A percentile compares a stretch with the other conserved stretches of the same genome.
phyloP scores from a whole-genome alignment of 2,329 filamentous ascomycete genomes.

The Colletotrichum musicola region DNA sequence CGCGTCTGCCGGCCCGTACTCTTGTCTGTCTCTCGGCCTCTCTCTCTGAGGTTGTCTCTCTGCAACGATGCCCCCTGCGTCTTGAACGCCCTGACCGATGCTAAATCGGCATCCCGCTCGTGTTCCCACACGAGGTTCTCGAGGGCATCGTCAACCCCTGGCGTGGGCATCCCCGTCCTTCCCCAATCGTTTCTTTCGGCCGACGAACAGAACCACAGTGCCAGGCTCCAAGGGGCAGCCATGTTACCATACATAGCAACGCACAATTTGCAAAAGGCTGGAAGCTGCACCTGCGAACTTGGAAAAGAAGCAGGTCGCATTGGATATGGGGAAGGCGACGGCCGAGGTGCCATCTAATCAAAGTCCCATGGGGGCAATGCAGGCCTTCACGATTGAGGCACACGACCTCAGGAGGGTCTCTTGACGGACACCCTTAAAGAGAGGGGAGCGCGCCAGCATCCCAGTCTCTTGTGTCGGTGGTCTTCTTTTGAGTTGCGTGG shows the following conservation, averaged over 20 bases:
- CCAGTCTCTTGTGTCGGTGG: neutral
- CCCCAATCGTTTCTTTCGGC: conserved; percentile 18
- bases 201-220: neutral
- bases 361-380: conserved; percentile 7
- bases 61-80: conserved; percentile 7
- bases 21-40: neutral
- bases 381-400: neutral
- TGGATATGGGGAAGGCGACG: conserved; percentile 5
- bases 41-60: neutral
- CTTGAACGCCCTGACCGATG: neutral
- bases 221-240: neutral
- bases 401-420: no score
- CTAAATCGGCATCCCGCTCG: conserved; percentile 24
- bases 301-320: conserved; percentile 24
- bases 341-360: conserved; percentile 14
- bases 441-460: no score
- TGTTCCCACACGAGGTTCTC: conserved; percentile 14
- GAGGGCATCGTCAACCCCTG: conserved; percentile 3
- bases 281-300: neutral
- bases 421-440: no score
- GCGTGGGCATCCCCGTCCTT: conserved; percentile 2
- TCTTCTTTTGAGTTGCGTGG: conserved; percentile 2
- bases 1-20: conserved; percentile 5
- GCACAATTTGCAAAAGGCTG: neutral
- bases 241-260: conserved; percentile 12